Evolutionary conservation across 306 rosid genomes (phyloP), one percentile per base, ranked within the genome.

Genomic region (Trifolium subterraneum): DNA sequence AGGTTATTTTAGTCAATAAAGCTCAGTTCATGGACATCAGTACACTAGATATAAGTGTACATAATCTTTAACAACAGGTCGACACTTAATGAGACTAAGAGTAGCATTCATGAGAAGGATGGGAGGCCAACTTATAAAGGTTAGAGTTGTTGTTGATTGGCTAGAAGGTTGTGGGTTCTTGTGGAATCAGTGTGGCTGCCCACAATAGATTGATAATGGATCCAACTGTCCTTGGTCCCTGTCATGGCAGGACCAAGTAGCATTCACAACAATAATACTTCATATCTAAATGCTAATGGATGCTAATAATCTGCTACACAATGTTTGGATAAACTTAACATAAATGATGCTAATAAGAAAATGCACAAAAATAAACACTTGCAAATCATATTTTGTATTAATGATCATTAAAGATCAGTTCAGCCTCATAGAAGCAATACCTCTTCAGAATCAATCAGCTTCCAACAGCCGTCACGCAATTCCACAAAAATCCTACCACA

Each of bases 401-500:
- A 68, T 29, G 13, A 58, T 55, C 25, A 56, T 80, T 64, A 52
- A 62, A 63, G 29, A 41, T 68, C 35, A 51, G 59, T 78, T 74
- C 42, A 74, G 45, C 22, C 56, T 70, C 36, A 11, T 71, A 67
- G 55, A 72, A 76, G 76, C 31, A 67, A 70, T 86, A 91, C 97
- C 92, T 89, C 86, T 75, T 80, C 88, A 73, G 95, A 84, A 79
- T 91, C 95, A 76, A 91, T 83, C 72, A 91, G 81, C 83, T 87
- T 84, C 97, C 97, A 91, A 39, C 62, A 68, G 71, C 95, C 88
- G 19, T 79, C 90, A 38, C 75, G 80, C 74, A 86, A 74, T 83
- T 91, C 95, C 82, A 91, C 86, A 76, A 91, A 91, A 44, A 91
- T 86, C 88, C 97, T 86, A 45, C 92, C 91, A 83, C 89, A 84